phyloP scores from a whole-genome alignment of 148 eudicot genomes.

The Fagopyrum tataricum region DNA sequence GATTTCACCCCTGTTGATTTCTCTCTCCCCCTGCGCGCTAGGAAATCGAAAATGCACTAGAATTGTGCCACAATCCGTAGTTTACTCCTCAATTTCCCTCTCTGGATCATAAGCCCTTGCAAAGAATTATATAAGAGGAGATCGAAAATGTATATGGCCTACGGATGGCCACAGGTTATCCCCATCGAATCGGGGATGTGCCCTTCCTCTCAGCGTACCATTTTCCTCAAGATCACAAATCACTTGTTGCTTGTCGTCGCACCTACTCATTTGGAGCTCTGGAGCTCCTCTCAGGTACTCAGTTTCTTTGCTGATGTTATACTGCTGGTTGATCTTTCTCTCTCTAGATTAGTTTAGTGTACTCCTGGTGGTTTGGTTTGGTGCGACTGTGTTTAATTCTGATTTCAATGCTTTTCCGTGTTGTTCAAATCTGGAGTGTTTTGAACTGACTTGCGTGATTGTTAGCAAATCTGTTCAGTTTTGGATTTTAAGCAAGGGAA shows the following conservation, averaged over 20 bases:
- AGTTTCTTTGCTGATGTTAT: neutral
- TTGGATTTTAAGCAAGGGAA: neutral
- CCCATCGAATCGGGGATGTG: constrained; percentile 63
- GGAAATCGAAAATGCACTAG: constrained; percentile 18
- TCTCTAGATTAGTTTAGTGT: neutral
- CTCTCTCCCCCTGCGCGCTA: constrained; percentile 12
- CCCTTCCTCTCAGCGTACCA: constrained; percentile 46
- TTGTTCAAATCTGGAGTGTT: constrained; percentile 6
- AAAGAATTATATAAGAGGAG: neutral
- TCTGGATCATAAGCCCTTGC: constrained; percentile 15
- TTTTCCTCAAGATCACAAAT: constrained; percentile 60
- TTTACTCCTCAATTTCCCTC: neutral
- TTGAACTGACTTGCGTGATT: neutral
- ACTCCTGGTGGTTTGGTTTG: neutral
- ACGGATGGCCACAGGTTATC: constrained; percentile 97
- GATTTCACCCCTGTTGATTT: constrained; percentile 7
- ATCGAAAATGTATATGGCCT: constrained; percentile 89
- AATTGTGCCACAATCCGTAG: constrained; percentile 22
- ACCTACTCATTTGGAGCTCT: constrained; percentile 82
- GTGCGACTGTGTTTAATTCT: neutral
- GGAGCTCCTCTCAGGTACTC: constrained; percentile 83
- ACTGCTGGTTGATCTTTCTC: neutral
- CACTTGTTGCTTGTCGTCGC: constrained; percentile 64
- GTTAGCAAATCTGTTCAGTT: constrained; percentile 1
- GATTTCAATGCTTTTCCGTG: neutral